Evolutionary conservation across 441 rosid species (phyloP).

Genomic region (Brassica hybrid): DNA sequence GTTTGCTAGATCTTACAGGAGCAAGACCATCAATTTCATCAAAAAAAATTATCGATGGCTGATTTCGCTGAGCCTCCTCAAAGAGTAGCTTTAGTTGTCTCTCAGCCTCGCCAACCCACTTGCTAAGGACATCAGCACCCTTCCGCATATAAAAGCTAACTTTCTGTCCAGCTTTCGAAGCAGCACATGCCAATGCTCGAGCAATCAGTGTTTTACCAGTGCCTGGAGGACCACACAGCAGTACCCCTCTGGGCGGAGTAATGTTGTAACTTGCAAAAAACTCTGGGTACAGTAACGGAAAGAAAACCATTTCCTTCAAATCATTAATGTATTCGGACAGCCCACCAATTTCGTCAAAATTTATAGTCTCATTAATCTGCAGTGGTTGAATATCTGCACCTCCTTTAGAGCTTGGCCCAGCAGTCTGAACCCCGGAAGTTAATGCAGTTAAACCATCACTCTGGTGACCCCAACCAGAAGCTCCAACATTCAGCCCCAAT

Average conservation of each 20-base stretch:
- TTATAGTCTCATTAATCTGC: constrained; percentile 93
- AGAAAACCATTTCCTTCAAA: constrained; percentile 99
- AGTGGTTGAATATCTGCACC: constrained; percentile 99
- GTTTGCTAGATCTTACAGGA: constrained; percentile 99
- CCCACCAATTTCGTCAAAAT: constrained; percentile 98
- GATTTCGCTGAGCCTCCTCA: constrained; percentile 98
- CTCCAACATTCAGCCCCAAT: constrained; percentile 91
- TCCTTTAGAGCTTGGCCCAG: constrained; percentile 99
- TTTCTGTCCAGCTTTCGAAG: constrained; percentile 99
- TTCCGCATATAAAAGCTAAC: constrained; percentile 99
- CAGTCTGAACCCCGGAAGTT: constrained; percentile 94
- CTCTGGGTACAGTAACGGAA: constrained; percentile 96
- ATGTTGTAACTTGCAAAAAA: constrained; percentile 96
- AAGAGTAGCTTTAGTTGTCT: constrained; percentile 96
- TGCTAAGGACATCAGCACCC: constrained; percentile 99
- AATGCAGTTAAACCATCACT: constrained; percentile 79
- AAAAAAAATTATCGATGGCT: constrained; percentile 97
- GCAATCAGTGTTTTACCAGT: constrained; percentile 99
- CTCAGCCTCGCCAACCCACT: constrained; percentile 99
- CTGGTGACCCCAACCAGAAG: constrained; percentile 99
- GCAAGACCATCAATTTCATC: constrained; percentile 99
- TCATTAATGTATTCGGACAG: constrained; percentile 94
- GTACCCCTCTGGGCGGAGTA: constrained; percentile 96
- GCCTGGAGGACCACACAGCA: constrained; percentile 99
- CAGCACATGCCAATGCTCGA: constrained; percentile 99